Percentiles rank a stretch among this genome's conserved stretches.
Evolutionary conservation across 176 grass and related monocot species (phyloP).

Genomic region (Ananas comosus): DNA sequence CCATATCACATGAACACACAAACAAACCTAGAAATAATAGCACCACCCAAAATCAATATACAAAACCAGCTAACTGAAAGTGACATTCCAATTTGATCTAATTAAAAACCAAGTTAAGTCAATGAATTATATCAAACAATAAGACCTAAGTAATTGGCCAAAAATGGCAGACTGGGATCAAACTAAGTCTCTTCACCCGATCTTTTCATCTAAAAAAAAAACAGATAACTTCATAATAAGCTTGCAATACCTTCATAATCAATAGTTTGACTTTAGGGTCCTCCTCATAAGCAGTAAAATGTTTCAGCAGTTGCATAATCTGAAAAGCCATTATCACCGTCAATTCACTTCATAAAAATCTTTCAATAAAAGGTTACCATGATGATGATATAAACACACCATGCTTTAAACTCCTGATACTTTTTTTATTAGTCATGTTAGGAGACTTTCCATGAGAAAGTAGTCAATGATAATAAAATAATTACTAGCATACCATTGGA

Average conservation of each 20-base stretch:
- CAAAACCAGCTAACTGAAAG: too few species aligned
- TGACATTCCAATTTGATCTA: too few species aligned
- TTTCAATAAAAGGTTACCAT: neutral
- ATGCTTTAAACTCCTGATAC: neutral
- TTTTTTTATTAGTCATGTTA: neutral
- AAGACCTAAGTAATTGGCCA: neutral
- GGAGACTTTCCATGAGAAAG: neutral
- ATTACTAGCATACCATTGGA: slow-evolving; percentile 44
- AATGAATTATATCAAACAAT: neutral
- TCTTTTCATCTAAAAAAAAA: too few species aligned
- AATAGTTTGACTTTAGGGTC: slow-evolving; percentile 63
- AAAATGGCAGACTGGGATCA: neutral
- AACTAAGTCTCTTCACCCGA: too few species aligned
- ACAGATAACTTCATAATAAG: neutral
- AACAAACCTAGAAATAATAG: too few species aligned
- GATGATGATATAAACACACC: neutral
- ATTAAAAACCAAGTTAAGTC: too few species aligned
- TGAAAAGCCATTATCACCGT: slow-evolving; percentile 18
- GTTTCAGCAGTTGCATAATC: slow-evolving; percentile 59
- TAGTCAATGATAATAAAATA: neutral
- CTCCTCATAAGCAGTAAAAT: slow-evolving; percentile 53
- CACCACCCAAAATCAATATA: too few species aligned
- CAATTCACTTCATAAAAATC: neutral
- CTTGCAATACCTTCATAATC: slow-evolving; percentile 62
- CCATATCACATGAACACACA: too few species aligned